phyloP scores from a whole-genome alignment of 2,329 filamentous ascomycete species.

The Botrytis squamosa region DNA sequence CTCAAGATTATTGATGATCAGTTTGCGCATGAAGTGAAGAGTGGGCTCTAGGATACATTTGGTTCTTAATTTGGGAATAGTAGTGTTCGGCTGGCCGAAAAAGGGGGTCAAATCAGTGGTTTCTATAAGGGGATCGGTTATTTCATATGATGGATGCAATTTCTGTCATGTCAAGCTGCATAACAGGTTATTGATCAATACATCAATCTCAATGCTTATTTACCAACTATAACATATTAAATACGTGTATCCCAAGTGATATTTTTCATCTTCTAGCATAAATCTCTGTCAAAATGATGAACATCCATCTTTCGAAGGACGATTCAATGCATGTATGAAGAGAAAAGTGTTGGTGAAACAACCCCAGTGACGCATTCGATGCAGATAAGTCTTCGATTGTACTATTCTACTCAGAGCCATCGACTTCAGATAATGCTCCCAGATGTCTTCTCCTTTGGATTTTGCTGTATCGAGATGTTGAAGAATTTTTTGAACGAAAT shows the following conservation, averaged over 20 bases:
- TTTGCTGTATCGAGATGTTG: background rate
- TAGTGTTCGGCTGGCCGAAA: background rate
- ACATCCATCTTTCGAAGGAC: background rate
- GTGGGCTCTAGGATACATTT: background rate
- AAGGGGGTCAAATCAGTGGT: background rate
- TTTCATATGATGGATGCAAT: background rate
- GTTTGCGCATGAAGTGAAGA: background rate
- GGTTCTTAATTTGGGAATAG: background rate
- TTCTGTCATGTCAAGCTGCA: background rate
- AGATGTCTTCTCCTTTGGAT: background rate
- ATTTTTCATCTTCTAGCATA: fast-evolving
- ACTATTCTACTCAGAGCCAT: background rate
- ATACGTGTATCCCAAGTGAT: background rate
- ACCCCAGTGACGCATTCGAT: background rate
- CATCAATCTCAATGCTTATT: background rate
- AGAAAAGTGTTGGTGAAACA: background rate
- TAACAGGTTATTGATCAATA: background rate
- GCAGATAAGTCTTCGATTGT: background rate
- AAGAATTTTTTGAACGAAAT: background rate
- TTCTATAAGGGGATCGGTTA: background rate
- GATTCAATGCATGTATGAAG: background rate
- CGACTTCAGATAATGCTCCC: too few relatives aligned
- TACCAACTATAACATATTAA: background rate
- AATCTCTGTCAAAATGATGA: background rate
- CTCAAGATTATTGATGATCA: background rate